Evolutionary conservation across 2,329 filamentous ascomycete species (phyloP).

Genomic region (Trichoderma afroharzianum): DNA sequence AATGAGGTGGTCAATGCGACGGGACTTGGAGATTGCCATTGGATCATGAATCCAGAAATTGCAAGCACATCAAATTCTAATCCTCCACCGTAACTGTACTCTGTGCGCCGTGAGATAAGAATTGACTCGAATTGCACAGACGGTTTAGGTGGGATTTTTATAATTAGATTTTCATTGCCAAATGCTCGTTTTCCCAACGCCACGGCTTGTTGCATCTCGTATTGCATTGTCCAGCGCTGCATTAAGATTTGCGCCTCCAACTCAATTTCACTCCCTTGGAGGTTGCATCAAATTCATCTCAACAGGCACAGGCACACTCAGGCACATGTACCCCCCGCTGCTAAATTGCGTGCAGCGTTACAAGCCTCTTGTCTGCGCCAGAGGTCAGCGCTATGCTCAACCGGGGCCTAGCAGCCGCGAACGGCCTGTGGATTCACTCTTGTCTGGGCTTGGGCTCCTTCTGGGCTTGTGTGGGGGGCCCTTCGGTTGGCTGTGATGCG

Average conservation of each 20-base stretch:
- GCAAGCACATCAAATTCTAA: not conserved
- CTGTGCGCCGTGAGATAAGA: not conserved
- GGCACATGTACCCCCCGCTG: not conserved
- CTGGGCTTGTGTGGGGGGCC: not conserved
- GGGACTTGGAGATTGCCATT: not conserved
- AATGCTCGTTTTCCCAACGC: not conserved
- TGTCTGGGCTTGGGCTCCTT: not conserved
- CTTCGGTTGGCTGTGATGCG: slow-evolving; percentile 12
- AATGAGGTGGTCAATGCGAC: not conserved
- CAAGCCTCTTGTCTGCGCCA: not conserved
- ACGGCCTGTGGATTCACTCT: slow-evolving; percentile 5
- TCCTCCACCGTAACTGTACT: not conserved
- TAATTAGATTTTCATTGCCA: not conserved
- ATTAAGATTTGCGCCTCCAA: not conserved
- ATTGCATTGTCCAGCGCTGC: not conserved
- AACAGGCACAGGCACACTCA: not conserved
- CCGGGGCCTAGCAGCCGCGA: slow-evolving; percentile 10
- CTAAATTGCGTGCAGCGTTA: not conserved
- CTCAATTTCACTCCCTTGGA: not conserved
- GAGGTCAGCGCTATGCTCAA: slow-evolving; percentile 13
- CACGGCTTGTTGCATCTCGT: not conserved
- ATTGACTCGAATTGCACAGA: not conserved
- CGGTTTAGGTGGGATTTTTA: not conserved
- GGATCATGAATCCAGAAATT: not conserved
- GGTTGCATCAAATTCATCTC: not conserved